Evolutionary conservation across 2,329 filamentous ascomycete genomes (phyloP), one percentile per base, ranked within the genome.

Genomic region (Talaromyces marneffei): DNA sequence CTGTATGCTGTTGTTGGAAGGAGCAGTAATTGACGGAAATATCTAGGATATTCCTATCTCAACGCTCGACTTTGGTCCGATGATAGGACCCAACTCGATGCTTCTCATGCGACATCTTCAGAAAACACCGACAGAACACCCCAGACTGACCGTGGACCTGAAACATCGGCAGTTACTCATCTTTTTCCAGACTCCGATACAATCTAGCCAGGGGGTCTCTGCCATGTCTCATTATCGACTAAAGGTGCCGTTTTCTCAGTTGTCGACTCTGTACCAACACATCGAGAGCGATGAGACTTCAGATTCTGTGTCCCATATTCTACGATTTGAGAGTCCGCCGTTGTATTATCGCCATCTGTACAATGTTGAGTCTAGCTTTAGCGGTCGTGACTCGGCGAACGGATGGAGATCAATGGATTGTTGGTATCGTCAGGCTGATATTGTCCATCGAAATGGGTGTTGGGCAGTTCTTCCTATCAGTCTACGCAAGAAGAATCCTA

Each of bases 361-460:
- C 40, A 68, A 76, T 40, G 65, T 71, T 23, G 65, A 67, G 16
- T 37, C 65, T 8, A 81, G 79, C 1, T 80, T 84, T 64, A 70
- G 76, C 6, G 33, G 48, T 10, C 44, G n/a, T 6, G 68, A 74
- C 10, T 69, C 71, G 10, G 68, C 74, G 54, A 66, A 70, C 14
- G 69, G 57, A n/a, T 89, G 86, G 86, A 78, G 72, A 50, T 82
- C 84, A 23, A 77, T 77, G 63, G 79, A 84, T 64, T 75, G 78
- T 0, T 89, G 85, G 86, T 84, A 79, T 61, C 81, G 87, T 20
- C 85, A 88, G 66, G 88, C 86, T 0, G 81, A 85, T 64, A 82
- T 90, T 25, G 78, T 83, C n/a, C 77, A 79, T 60, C 69, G 78
- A 37, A 14, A 44, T 33, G 20, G 8, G 65, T 64, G 14, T 70